Base-by-base conservation (phyloP, 2,329 filamentous ascomycete genomes). In the Pseudocercospora fuligena region DNA sequence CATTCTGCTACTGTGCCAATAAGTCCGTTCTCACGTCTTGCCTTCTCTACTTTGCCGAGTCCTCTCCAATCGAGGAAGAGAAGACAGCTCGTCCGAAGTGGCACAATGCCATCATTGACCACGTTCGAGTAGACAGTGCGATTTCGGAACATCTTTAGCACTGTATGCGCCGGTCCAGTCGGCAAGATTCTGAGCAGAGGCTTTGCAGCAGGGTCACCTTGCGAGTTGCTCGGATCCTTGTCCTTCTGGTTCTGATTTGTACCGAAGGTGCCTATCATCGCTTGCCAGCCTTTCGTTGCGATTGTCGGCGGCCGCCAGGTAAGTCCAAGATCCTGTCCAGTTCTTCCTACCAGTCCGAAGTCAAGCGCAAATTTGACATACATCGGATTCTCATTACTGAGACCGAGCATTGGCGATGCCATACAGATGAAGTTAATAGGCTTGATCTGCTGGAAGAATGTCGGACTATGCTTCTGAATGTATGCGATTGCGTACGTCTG, bases 321-420 rank as follows among this genome's bases (percentile, higher is more conserved):
- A 68, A 99, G 82, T 23, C 95, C 95, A 8, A 99, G 85, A 80
- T 99, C 95, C 78, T 98, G 93, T 7, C 95, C 95, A 2, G 95
- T 97, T 62, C 94, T 88, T n/a, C 95, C 95, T 14, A 99, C 94
- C 1, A 99, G 85, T 0, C 95, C 95, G 80, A 98, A 97, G 77
- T 99, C 95, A 3, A 99, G 83, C 0, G 95, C 95, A 78, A 99
- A 98, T 75, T 94, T 97, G 79, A 99, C 92, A 77, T 99, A 99
- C 64, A 98, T 85, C 0, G 95, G 95, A 73, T 99, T 99, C 77
- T 99, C 95, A 77, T 99, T 97, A 79, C 94, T 98, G 43, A 98
- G 82, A 0, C 94, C 94, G 1, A 98, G 82, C 71, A 97, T 93
- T 0, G 94, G 94, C 0, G 94, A 90, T 16, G 94, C 94, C 72